These are phyloP conservation scores for Fusarium oxysporum DNA, from an alignment of 2,329 filamentous ascomycete genomes.

Conservation along the genomic window DNA sequence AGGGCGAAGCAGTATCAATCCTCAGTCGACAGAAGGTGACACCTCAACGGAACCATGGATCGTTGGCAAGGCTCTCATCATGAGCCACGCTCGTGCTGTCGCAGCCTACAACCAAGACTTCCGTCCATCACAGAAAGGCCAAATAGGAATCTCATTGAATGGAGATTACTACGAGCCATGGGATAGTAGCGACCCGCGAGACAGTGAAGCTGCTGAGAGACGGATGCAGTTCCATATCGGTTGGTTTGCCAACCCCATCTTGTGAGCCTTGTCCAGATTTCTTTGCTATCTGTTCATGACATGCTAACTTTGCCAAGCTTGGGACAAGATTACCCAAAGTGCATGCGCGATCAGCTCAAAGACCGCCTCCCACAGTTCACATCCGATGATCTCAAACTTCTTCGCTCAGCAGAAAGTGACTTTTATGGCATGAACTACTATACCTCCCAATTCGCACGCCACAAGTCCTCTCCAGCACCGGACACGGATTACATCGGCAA, in stretches of 20 bases:
- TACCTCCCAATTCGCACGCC: constrained; percentile 28
- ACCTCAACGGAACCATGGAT: constrained; percentile 53
- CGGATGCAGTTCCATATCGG: constrained; percentile 54
- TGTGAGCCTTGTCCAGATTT: constrained; percentile 19
- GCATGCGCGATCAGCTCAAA: constrained; percentile 52
- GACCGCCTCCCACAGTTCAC: constrained; percentile 48
- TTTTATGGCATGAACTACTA: constrained; percentile 39
- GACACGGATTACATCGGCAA: constrained; percentile 27
- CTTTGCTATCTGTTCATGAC: background rate
- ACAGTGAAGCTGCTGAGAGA: constrained; percentile 49
- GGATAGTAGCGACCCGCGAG: constrained; percentile 42
- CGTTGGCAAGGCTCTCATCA: constrained; percentile 51
- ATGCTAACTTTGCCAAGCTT: constrained; percentile 27
- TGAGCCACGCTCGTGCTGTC: constrained; percentile 51
- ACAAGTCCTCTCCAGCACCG: background rate
- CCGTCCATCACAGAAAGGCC: constrained; percentile 43
- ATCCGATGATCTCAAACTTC: constrained; percentile 40
- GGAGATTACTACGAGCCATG: constrained; percentile 54
- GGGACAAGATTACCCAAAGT: constrained; percentile 49
- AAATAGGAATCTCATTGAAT: constrained; percentile 53
- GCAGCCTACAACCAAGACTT: constrained; percentile 51
- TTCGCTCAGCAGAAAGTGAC: constrained; percentile 40
- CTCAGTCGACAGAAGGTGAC: constrained; percentile 44
- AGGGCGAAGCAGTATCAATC: constrained; percentile 46
- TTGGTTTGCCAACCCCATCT: constrained; percentile 56